Evolutionary conservation across 331 rosid genomes (phyloP).

Genomic region (Quercus lobata): DNA sequence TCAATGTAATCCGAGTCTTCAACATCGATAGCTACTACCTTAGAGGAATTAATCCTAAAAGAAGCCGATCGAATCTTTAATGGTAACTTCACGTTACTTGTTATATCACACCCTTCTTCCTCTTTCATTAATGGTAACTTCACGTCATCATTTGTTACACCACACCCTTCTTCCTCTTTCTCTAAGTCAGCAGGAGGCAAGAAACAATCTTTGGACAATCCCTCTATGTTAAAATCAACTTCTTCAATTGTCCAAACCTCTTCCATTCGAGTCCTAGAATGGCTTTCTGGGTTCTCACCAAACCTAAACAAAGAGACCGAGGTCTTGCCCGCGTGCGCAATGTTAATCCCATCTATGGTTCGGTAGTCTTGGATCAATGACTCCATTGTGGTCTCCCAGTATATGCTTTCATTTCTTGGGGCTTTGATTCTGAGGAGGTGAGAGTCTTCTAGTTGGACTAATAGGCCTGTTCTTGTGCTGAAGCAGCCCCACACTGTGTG

Average conservation of each 20-base stretch:
- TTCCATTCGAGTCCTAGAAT: constrained; percentile 69
- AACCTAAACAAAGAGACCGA: constrained; percentile 59
- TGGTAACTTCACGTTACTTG: constrained; percentile 10
- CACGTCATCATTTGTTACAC: background rate
- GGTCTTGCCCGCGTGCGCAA: constrained; percentile 75
- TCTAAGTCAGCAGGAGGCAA: constrained; percentile 78
- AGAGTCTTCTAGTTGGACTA: constrained; percentile 71
- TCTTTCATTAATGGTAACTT: constrained; percentile 33
- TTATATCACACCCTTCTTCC: constrained; percentile 34
- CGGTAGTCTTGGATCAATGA: constrained; percentile 62
- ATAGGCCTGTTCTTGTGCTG: constrained; percentile 83
- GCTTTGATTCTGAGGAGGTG: constrained; percentile 64
- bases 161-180: constrained; percentile 50
- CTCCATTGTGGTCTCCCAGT: constrained; percentile 88
- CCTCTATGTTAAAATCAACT: constrained; percentile 80
- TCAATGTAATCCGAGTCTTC: constrained; percentile 9
- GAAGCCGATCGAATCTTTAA: constrained; percentile 29
- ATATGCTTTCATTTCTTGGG: constrained; percentile 32
- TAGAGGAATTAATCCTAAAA: constrained; percentile 22
- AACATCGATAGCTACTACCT: constrained; percentile 39
- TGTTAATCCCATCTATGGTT: constrained; percentile 60
- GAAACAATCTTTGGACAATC: constrained; percentile 75
- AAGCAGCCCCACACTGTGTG: constrained; percentile 86
- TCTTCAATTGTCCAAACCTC: constrained; percentile 87
- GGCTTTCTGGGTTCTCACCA: constrained; percentile 51